phyloP scores from a whole-genome alignment of 169 alveolate genomes.

The Plasmodium fragile region DNA sequence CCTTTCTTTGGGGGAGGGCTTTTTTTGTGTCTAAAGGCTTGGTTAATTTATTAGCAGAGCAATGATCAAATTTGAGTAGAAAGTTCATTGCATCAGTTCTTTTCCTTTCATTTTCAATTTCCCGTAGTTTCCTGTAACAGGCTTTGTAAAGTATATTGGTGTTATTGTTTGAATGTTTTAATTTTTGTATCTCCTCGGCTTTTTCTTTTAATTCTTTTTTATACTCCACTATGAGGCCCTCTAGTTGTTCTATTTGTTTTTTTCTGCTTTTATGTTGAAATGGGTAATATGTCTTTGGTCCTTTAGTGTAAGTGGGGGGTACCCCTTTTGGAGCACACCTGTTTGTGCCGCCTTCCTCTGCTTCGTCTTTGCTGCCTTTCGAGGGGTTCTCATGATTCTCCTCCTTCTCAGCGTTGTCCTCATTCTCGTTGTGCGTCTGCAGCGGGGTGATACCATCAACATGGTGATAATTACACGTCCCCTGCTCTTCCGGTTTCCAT shows the following conservation, averaged over 20 bases:
- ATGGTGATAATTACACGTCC: neutral
- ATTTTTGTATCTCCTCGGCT: conserved; percentile 23
- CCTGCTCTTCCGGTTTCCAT: neutral
- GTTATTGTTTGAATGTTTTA: conserved; percentile 38
- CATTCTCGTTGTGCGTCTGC: too few relatives aligned
- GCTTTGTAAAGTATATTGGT: conserved; percentile 35
- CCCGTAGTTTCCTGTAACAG: conserved; percentile 12
- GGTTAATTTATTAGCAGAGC: neutral
- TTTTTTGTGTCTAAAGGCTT: neutral
- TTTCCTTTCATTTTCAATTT: neutral
- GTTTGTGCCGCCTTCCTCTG: neutral
- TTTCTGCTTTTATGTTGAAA: neutral
- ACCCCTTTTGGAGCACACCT: neutral
- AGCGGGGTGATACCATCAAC: neutral
- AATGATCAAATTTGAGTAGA: conserved; percentile 5
- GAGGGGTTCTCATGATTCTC: neutral
- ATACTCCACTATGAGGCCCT: conserved; percentile 23
- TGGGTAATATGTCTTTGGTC: neutral
- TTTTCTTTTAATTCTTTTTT: conserved; percentile 33
- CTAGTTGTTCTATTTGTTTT: conserved; percentile 15
- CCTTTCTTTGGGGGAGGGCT: neutral
- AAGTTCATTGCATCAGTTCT: neutral
- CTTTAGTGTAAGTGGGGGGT: neutral
- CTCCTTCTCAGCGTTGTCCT: neutral
- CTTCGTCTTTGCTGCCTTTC: neutral